Conservation (phyloP, 2,329 filamentous ascomycete genomes). For the Paramyrothecium sp. region DNA sequence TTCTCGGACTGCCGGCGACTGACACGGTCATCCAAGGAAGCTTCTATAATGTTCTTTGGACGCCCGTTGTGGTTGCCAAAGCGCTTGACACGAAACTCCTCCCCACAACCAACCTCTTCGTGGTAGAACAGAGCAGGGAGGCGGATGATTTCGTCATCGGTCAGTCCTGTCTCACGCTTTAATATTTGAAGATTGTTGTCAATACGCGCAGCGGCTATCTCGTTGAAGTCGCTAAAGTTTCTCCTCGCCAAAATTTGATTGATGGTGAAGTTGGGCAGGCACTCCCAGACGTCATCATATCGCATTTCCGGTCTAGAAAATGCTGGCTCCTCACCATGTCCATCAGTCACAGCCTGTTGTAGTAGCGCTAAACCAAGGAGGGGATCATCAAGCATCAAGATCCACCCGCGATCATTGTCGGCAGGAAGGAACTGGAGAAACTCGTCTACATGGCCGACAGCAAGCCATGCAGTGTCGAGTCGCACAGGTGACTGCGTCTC, state of each 20-base stretch:
- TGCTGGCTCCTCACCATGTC: conserved; percentile 12
- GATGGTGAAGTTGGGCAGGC: conserved; percentile 13
- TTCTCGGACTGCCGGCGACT: background rate
- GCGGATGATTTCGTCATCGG: conserved; percentile 15
- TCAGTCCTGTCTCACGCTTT: conserved; percentile 16
- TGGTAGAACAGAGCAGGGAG: conserved; percentile 16
- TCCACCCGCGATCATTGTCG: conserved; percentile 20
- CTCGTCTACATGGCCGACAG: conserved; percentile 24
- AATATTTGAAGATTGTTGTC: conserved; percentile 15
- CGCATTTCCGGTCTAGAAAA: conserved; percentile 9
- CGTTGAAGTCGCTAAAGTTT: conserved; percentile 4
- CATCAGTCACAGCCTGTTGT: conserved; percentile 8
- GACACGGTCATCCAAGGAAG: background rate
- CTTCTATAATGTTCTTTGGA: background rate
- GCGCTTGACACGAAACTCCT: background rate
- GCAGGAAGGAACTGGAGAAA: conserved; percentile 25
- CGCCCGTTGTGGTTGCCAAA: background rate
- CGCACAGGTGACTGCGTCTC: conserved; percentile 30
- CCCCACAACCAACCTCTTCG: background rate
- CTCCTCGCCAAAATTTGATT: conserved; percentile 10
- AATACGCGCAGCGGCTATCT: conserved; percentile 10
- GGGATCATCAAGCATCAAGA: conserved; percentile 19
- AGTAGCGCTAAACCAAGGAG: conserved; percentile 15
- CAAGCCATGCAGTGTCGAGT: conserved; percentile 25
- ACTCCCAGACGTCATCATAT: conserved; percentile 3